Conservation (phyloP, 2,329 filamentous ascomycete species). For the Exophiala dermatitidis region DNA sequence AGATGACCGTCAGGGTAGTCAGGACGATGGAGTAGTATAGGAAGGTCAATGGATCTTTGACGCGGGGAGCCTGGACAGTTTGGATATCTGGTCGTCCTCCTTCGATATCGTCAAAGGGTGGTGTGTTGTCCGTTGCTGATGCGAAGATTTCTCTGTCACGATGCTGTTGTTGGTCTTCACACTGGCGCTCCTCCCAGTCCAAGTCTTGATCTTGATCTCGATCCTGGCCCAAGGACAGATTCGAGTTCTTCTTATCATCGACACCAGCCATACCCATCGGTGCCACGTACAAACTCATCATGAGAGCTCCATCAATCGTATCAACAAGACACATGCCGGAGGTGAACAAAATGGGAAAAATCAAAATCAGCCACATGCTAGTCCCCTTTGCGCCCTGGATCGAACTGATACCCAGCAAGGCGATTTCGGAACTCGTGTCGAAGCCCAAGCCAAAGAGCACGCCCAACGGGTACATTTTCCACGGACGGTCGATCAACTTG, state of each 20-base stretch:
- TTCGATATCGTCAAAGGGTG: conserved; percentile 10
- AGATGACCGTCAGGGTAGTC: conserved; percentile 72
- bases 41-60: conserved; percentile 77
- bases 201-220: background rate
- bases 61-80: conserved; percentile 45
- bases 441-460: conserved; percentile 88
- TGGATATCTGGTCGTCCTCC: conserved; percentile 21
- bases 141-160: background rate
- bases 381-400: conserved; percentile 81
- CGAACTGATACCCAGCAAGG: conserved; percentile 80
- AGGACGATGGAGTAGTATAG: conserved; percentile 89
- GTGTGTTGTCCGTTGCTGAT: background rate
- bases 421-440: conserved; percentile 91
- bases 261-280: conserved; percentile 32
- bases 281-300: conserved; percentile 84
- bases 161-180: background rate
- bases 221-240: background rate
- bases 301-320: conserved; percentile 84
- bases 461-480: conserved; percentile 95
- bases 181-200: background rate
- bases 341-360: conserved; percentile 90
- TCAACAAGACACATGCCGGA: conserved; percentile 94
- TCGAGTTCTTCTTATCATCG: conserved; percentile 12
- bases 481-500: conserved; percentile 58
- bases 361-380: conserved; percentile 85